Base-by-base conservation (phyloP, 1,284 basidiomycete species). In the Cryptococcus floricola region DNA sequence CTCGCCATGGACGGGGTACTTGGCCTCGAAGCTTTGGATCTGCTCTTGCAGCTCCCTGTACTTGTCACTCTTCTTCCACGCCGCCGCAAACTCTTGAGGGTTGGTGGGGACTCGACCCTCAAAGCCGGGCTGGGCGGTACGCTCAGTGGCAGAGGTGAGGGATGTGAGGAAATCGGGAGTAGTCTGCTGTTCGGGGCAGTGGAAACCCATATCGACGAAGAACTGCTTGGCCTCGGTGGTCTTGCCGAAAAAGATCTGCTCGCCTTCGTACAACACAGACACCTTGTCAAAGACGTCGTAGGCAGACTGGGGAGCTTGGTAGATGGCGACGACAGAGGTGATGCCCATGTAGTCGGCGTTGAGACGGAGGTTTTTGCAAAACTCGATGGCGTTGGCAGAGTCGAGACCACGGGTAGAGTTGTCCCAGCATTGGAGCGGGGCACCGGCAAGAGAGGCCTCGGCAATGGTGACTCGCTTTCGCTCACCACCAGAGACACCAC, bases 181-280 rank as follows among this genome's bases (percentile, higher is more conserved):
- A 19, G 76, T 76, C 58, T 76, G 73, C 56, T 75, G 75, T 38
- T 70, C 67, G 46, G 71, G 80, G 67, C 75, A 77, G 39, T 85
- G 82, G 79, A 85, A 95, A 8, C 91, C 91, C 55, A 93, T 80
- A 46, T 80, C 74, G 67, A 88, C 82, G 64, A 92, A 92, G 78
- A 91, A 93, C 3, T 79, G 77, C 50, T 88, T 85, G 14, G 91
- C 91, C 54, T 85, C 81, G 77, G 75, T 74, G 1, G 85, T 81
- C 7, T 84, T 83, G 5, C 91, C 91, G 70, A 85, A 91, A 81
- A 85, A 94, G 41, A 90, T 88, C 70, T 90, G 86, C 54, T 84
- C 86, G 10, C 91, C 91, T 71, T 89, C 80, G 75, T 91, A 85
- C 52, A 95, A 79, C 23, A 95, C 83, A 60, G 81, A 81, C 41